phyloP scores from a whole-genome alignment of 345 rosid species.

The Citrus sp. region DNA sequence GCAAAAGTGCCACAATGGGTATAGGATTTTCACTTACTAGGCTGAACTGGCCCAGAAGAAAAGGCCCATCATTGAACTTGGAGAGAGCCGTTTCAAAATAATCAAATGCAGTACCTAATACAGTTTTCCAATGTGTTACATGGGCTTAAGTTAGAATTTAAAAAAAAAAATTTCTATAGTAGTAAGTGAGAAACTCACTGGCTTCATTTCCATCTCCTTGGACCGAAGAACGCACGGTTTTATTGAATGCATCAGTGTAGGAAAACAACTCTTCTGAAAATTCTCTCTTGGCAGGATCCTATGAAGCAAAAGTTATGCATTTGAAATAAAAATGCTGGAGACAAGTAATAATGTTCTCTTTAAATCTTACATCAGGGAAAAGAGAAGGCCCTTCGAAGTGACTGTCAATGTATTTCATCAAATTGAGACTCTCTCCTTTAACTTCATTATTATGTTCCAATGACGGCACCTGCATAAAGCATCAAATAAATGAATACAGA shows the following conservation, averaged over 20 bases:
- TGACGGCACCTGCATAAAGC: conserved; percentile 62
- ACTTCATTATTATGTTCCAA: conserved; percentile 78
- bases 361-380: conserved; percentile 51
- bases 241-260: conserved; percentile 44
- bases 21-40: conserved; percentile 34
- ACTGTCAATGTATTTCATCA: conserved; percentile 67
- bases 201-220: conserved; percentile 54
- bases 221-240: conserved; percentile 37
- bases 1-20: background rate
- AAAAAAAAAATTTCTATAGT: background rate
- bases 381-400: conserved; percentile 85
- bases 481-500: background rate
- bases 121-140: background rate
- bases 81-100: conserved; percentile 62
- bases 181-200: conserved; percentile 23
- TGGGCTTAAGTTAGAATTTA: background rate
- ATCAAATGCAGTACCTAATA: conserved; percentile 63
- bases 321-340: background rate
- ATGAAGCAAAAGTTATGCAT: background rate
- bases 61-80: conserved; percentile 67
- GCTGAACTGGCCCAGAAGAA: conserved; percentile 78
- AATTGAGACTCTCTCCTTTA: conserved; percentile 75
- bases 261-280: conserved; percentile 66
- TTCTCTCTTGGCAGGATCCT: conserved; percentile 71
- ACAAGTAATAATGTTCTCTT: background rate